These are phyloP conservation scores for Colletotrichum filicis DNA, from an alignment of 2,329 filamentous ascomycete genomes.

Conservation along the genomic window DNA sequence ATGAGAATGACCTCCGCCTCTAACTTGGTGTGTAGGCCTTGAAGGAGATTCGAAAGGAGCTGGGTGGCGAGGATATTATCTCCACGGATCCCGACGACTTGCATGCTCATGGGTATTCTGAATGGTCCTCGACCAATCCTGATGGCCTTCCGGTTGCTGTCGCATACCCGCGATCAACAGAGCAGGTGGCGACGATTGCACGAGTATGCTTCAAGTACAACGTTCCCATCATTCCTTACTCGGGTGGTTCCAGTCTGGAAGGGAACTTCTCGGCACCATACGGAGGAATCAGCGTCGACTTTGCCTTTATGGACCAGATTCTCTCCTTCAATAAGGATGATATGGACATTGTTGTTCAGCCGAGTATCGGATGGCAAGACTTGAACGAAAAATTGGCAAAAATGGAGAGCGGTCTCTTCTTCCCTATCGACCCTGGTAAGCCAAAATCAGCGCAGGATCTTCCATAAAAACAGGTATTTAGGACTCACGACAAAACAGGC, in stretches of 20 bases:
- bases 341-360: slow-evolving; percentile 94
- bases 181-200: slow-evolving; percentile 69
- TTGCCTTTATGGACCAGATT: slow-evolving; percentile 86
- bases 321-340: slow-evolving; percentile 84
- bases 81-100: slow-evolving; percentile 73
- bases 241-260: slow-evolving; percentile 87
- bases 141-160: slow-evolving; percentile 71
- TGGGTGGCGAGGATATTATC: slow-evolving; percentile 64
- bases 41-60: slow-evolving; percentile 61
- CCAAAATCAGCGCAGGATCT: not conserved
- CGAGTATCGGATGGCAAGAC: slow-evolving; percentile 91
- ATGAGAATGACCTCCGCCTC: not conserved
- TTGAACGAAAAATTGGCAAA: slow-evolving; percentile 79
- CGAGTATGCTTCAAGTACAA: slow-evolving; percentile 81
- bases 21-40: slow-evolving; percentile 57
- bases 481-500: slow-evolving; percentile 45
- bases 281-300: slow-evolving; percentile 91
- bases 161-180: slow-evolving; percentile 70
- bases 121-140: slow-evolving; percentile 73
- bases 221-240: slow-evolving; percentile 88
- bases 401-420: slow-evolving; percentile 82
- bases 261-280: slow-evolving; percentile 90
- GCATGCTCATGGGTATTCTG: slow-evolving; percentile 72
- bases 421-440: slow-evolving; percentile 85
- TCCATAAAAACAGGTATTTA: not conserved